Percentiles rank a stretch among this genome's conserved stretches.
phyloP scores from a whole-genome alignment of 2,329 filamentous ascomycete species.

The Venturia asperata region DNA sequence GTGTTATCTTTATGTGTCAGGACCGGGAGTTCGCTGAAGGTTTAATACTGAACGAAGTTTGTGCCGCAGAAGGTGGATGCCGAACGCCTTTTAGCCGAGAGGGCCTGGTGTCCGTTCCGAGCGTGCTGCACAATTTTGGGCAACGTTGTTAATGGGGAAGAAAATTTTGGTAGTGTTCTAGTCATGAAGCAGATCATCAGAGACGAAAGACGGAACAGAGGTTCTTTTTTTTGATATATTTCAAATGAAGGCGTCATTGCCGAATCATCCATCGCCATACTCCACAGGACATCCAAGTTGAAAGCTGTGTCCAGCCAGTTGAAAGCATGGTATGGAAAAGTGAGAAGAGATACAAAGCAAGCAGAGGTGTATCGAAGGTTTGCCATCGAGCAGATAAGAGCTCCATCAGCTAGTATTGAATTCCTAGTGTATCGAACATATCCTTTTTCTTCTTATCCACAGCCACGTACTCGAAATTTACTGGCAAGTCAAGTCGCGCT shows the following conservation, averaged over 20 bases:
- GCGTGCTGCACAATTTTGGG: not conserved
- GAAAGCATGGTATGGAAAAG: not conserved
- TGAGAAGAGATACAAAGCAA: not conserved
- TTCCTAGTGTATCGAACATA: not conserved
- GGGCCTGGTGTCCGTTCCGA: not conserved
- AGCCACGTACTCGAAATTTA: conserved; percentile 15
- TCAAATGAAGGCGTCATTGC: not conserved
- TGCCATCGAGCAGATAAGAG: not conserved
- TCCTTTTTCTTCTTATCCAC: conserved; percentile 11
- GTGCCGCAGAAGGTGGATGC: not conserved
- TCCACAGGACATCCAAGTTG: not conserved
- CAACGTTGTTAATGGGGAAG: not conserved
- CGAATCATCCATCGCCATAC: not conserved
- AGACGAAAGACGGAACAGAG: not conserved
- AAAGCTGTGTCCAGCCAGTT: not conserved
- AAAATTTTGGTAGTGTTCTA: not conserved
- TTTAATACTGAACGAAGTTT: conserved; percentile 17
- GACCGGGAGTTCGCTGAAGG: conserved; percentile 17
- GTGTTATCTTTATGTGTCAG: conserved; percentile 5
- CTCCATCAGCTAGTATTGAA: not conserved
- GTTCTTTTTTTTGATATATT: not conserved
- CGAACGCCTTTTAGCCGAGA: not conserved
- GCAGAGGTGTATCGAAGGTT: not conserved
- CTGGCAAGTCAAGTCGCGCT: conserved; percentile 1
- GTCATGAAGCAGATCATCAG: not conserved